These are phyloP conservation scores for Penicillium dipodomyicola DNA, from an alignment of 495 filamentous ascomycete species.

Conservation along the genomic window DNA sequence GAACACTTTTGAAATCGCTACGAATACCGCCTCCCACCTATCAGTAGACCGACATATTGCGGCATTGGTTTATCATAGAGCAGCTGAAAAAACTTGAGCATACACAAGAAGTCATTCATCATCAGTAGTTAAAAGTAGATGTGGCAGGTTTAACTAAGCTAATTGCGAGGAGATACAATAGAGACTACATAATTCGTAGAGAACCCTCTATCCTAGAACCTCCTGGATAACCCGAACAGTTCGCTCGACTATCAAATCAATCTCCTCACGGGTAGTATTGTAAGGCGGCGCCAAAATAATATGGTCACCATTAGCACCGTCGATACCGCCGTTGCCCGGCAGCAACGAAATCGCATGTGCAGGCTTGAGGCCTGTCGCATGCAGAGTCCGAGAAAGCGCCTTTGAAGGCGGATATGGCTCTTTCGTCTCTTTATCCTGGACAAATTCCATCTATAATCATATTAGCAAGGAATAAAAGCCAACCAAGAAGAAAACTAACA, in stretches of 20 bases:
- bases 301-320: slow-evolving; percentile 68
- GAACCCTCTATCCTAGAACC: slow-evolving; percentile 23
- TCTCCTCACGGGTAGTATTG: slow-evolving; percentile 57
- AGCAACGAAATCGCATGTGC: slow-evolving; percentile 65
- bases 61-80: neutral
- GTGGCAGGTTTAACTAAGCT: neutral
- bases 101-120: neutral
- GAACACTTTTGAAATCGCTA: neutral
- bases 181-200: neutral
- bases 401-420: slow-evolving; percentile 43
- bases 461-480: slow-evolving; percentile 9
- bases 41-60: too few relatives aligned
- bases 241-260: slow-evolving; percentile 53
- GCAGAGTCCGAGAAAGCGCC: slow-evolving; percentile 45
- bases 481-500: slow-evolving; percentile 28
- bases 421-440: slow-evolving; percentile 52
- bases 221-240: slow-evolving; percentile 31
- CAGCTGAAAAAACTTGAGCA: neutral
- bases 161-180: neutral
- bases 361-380: slow-evolving; percentile 46
- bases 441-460: slow-evolving; percentile 50
- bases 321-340: slow-evolving; percentile 63
- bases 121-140: neutral
- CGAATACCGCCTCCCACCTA: neutral
- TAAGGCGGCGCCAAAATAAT: slow-evolving; percentile 72